Evolutionary conservation across 2,329 filamentous ascomycete genomes (phyloP), one percentile per base, ranked within the genome.

Genomic region (Aspergillus novoparasiticus): DNA sequence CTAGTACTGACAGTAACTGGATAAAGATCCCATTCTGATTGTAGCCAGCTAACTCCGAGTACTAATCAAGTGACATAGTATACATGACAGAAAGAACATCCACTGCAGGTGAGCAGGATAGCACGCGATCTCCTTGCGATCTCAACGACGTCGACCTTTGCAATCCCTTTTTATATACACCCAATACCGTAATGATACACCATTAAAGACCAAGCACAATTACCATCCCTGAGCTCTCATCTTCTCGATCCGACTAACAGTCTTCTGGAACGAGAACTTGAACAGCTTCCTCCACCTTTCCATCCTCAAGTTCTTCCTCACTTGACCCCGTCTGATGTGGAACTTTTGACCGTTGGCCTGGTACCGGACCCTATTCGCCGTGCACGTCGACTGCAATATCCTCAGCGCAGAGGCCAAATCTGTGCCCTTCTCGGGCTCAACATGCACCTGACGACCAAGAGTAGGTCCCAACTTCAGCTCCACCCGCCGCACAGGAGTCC

Each of bases 161-260:
- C 32, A 19, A 55, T 32, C 19, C 34, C 30, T n/a, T 55, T 54
- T 23, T 48, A 61, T 57, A 50, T 59, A 57, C 45, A 28, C 46
- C 39, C 46, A n/a, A 59, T 21, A 11, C 28, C 11, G 30, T 12
- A 48, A n/a, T 55, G 34, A 39, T 26, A 55, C 32, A 26, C 32
- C 51, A 32, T 26, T n/a, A 39, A 21, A 55, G 32, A 36, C 12
- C 14, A 21, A 36, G 16, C 19, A 41, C 34, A 55, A 43, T 66
- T 75, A 83, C 81, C 81, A 83, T 14, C 81, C 81, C 72, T 83
- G 81, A 23, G 72, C 73, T 66, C 77, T 77, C 79, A 83, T 80
- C 59, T 74, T 74, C 68, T 80, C 70, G 60, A 82, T 79, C 70
- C 76, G 76, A 48, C 60, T 67, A 64, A 81, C 77, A 60, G 80